Conservation (phyloP, 169 alveolate species). For the Plasmodium coatneyi region DNA sequence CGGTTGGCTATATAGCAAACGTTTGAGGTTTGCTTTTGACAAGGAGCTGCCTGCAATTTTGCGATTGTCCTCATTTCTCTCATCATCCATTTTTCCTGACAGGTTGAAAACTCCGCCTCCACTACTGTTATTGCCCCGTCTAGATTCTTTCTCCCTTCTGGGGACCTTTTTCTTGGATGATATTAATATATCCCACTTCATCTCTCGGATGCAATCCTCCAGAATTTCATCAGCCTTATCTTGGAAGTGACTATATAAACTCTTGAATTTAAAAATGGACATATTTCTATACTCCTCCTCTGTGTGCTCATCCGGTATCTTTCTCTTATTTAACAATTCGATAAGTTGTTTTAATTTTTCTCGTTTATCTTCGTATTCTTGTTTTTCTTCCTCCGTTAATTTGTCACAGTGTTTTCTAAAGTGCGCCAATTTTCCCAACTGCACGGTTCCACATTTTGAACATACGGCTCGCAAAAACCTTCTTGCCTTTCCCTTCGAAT, state of each 20-base stretch:
- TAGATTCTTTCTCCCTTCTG: slow-evolving; percentile 39
- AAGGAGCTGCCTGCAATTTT: neutral
- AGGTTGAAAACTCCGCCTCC: neutral
- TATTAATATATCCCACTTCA: slow-evolving; percentile 72
- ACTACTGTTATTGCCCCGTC: slow-evolving; percentile 1
- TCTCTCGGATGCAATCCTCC: slow-evolving; percentile 76
- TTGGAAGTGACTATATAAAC: slow-evolving; percentile 76
- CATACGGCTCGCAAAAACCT: slow-evolving; percentile 79
- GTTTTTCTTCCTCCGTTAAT: slow-evolving; percentile 80
- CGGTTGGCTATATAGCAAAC: slow-evolving; percentile 29
- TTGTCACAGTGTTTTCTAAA: slow-evolving; percentile 84
- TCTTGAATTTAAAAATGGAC: slow-evolving; percentile 77
- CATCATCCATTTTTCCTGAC: neutral
- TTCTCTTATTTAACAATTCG: slow-evolving; percentile 22
- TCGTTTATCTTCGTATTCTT: slow-evolving; percentile 82
- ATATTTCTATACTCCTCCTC: slow-evolving; percentile 69
- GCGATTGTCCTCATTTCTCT: neutral
- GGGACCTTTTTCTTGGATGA: slow-evolving; percentile 40
- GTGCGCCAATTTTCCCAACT: slow-evolving; percentile 80
- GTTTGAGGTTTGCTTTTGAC: slow-evolving; percentile 16
- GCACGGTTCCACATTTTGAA: slow-evolving; percentile 77
- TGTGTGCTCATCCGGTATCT: slow-evolving; percentile 35
- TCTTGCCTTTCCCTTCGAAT: slow-evolving; percentile 44
- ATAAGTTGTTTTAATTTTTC: slow-evolving; percentile 61
- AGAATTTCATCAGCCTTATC: slow-evolving; percentile 79